These are phyloP conservation scores for Pseudevernia furfuracea DNA, from an alignment of 495 filamentous ascomycete species.

Conservation along the genomic window DNA sequence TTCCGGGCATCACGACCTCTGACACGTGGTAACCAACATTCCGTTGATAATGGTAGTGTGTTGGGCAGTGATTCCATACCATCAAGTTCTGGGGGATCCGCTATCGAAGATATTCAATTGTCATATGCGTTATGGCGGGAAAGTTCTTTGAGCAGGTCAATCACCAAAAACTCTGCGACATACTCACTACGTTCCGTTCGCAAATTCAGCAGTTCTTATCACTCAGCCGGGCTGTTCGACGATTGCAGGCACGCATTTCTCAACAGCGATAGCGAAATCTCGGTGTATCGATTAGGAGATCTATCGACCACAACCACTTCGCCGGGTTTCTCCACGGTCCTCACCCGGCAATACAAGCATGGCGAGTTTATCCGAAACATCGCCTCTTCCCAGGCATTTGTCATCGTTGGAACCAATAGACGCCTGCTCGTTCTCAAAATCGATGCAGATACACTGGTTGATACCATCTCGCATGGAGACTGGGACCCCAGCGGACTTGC, in stretches of 20 bases:
- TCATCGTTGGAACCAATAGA: background rate
- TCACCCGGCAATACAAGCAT: background rate
- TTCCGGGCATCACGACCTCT: background rate
- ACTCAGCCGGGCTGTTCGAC: background rate
- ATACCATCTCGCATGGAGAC: background rate
- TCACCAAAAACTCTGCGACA: background rate
- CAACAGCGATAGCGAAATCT: background rate
- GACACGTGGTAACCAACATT: background rate
- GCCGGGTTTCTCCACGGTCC: background rate
- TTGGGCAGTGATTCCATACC: background rate
- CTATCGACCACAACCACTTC: background rate
- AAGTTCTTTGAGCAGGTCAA: background rate
- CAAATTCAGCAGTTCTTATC: background rate
- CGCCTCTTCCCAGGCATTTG: background rate
- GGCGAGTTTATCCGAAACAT: background rate
- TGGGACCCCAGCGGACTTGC: constrained; percentile 18
- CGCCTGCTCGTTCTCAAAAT: background rate
- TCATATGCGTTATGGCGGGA: background rate
- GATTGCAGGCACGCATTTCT: constrained; percentile 7
- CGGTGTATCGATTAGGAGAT: background rate
- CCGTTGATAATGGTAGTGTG: background rate
- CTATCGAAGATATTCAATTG: background rate
- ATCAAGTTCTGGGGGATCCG: background rate
- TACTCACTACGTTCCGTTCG: background rate
- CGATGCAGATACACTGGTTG: background rate